Evolutionary conservation across 164 flowering plant species (phyloP).

Genomic region (Vitis amurensis): DNA sequence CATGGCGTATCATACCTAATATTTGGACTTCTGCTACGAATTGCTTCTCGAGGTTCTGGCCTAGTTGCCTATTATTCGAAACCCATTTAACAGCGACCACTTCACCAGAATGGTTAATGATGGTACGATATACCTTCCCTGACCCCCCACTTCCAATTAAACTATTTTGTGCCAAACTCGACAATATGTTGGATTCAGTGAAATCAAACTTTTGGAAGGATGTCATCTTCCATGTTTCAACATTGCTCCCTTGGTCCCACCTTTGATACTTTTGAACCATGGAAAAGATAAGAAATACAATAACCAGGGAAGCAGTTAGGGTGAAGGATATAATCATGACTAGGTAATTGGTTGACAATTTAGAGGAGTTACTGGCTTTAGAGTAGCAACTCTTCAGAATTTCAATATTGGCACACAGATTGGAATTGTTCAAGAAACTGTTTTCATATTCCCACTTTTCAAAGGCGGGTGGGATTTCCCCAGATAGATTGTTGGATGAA

Average conservation of each 20-base stretch:
- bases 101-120: not conserved
- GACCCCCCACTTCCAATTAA: not conserved
- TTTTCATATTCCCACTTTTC: not conserved
- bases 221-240: not conserved
- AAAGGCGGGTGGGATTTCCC: too few species aligned
- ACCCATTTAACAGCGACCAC: not conserved
- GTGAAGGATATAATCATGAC: too few species aligned
- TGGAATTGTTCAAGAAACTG: slow-evolving; percentile 1
- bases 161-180: not conserved
- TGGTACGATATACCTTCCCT: not conserved
- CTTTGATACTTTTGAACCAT: not conserved
- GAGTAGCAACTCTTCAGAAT: not conserved
- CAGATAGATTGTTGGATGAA: too few species aligned
- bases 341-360: too few species aligned
- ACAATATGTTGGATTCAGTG: not conserved
- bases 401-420: not conserved
- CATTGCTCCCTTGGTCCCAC: not conserved
- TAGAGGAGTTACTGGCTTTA: not conserved
- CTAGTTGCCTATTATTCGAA: not conserved
- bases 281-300: not conserved
- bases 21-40: not conserved
- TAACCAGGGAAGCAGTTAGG: not conserved
- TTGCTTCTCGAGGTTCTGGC: not conserved
- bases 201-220: slow-evolving; percentile 1
- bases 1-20: not conserved